A percentile compares a stretch with the other conserved stretches of the same genome.
phyloP scores from a whole-genome alignment of 805 yeast species.

The Candida fluviatilis region DNA sequence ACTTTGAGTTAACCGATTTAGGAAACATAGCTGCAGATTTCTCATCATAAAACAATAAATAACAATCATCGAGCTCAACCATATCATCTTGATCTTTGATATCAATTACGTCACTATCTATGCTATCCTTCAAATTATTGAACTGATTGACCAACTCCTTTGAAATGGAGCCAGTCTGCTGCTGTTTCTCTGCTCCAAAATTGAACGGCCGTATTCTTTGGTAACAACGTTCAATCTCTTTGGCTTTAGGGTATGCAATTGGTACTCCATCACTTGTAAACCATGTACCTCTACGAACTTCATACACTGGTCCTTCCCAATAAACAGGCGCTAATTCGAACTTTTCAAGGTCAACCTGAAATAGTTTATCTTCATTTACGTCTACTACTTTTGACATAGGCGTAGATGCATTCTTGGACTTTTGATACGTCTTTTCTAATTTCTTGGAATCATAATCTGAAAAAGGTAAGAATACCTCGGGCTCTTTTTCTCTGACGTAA shows the following conservation, averaged over 20 bases:
- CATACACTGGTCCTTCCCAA: slow-evolving; percentile 87
- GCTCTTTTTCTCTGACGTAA: slow-evolving; percentile 46
- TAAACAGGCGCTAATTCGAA: slow-evolving; percentile 64
- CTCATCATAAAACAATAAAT: slow-evolving; percentile 38
- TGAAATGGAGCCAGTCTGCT: slow-evolving; percentile 5
- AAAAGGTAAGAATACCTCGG: slow-evolving; percentile 66
- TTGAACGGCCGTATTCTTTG: slow-evolving; percentile 33
- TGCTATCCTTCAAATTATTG: slow-evolving; percentile 9
- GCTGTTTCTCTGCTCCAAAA: slow-evolving; percentile 13
- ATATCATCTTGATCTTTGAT: slow-evolving; percentile 25
- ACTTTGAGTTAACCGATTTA: slow-evolving; percentile 35
- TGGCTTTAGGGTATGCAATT: slow-evolving; percentile 44
- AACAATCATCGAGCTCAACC: slow-evolving; percentile 27
- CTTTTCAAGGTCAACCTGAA: slow-evolving; percentile 59
- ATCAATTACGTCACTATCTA: slow-evolving; percentile 10
- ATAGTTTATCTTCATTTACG: slow-evolving; percentile 79
- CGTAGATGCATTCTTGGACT: slow-evolving; percentile 5
- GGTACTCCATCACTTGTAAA: slow-evolving; percentile 59
- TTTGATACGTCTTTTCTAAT: slow-evolving; percentile 51
- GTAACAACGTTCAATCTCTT: slow-evolving; percentile 58
- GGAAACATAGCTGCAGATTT: slow-evolving; percentile 46
- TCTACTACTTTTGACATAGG: slow-evolving; percentile 32
- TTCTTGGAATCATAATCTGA: slow-evolving; percentile 55
- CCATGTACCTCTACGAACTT: slow-evolving; percentile 85
- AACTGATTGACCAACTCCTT: slow-evolving; percentile 14